phyloP scores from a whole-genome alignment of 495 filamentous ascomycete genomes.

The Aspergillus cristatus region DNA sequence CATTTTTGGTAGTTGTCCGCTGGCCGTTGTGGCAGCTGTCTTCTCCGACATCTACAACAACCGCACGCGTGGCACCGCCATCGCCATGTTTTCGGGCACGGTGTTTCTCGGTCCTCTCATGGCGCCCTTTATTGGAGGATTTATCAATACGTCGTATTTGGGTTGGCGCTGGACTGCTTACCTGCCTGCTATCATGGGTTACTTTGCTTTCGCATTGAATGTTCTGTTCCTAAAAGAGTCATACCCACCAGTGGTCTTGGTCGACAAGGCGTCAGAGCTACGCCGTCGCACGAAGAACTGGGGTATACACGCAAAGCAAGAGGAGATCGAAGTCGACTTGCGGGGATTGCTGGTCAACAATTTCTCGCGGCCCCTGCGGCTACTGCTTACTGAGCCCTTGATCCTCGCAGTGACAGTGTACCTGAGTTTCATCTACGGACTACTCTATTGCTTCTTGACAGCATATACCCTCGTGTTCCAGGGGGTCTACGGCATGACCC shows the following conservation, averaged over 20 bases:
- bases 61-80: conserved; percentile 55
- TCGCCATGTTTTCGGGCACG: conserved; percentile 70
- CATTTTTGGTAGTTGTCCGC: conserved; percentile 57
- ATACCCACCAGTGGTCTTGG: conserved; percentile 75
- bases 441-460: conserved; percentile 38
- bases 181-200: conserved; percentile 68
- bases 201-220: conserved; percentile 56
- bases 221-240: conserved; percentile 74
- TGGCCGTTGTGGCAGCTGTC: conserved; percentile 80
- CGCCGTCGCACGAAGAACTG: conserved; percentile 81
- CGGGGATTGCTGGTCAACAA: conserved; percentile 40
- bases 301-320: conserved; percentile 91
- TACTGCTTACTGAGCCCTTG: conserved; percentile 20
- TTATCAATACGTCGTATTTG: conserved; percentile 39
- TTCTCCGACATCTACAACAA: conserved; percentile 89
- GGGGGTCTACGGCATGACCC: conserved; percentile 26
- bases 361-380: conserved; percentile 21
- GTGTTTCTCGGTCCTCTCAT: conserved; percentile 79
- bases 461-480: conserved; percentile 37
- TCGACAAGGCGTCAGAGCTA: conserved; percentile 67
- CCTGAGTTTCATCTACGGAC: conserved; percentile 31
- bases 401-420: conserved; percentile 22
- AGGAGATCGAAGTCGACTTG: conserved; percentile 84
- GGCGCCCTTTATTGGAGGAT: conserved; percentile 82
- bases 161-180: conserved; percentile 91